phyloP scores from a whole-genome alignment of 192 early-diverging fungal genomes.

The Spizellomyces punctatus region DNA sequence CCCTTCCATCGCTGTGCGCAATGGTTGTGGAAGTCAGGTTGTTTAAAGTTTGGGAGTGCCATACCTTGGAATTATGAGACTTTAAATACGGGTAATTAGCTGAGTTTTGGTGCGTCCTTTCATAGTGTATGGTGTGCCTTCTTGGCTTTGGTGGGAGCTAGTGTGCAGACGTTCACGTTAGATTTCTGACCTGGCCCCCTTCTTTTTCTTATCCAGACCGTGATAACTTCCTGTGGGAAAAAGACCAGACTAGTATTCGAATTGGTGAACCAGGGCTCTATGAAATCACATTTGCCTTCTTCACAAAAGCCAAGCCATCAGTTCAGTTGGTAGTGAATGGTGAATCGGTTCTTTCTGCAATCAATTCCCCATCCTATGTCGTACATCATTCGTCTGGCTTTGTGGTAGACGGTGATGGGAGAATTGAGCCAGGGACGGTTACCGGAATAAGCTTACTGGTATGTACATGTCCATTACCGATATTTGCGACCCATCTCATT shows the following conservation, averaged over 20 bases:
- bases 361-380: slow-evolving; percentile 54
- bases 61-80: slow-evolving; percentile 55
- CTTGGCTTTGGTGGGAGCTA: too few relatives aligned
- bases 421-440: slow-evolving; percentile 37
- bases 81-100: slow-evolving; percentile 40
- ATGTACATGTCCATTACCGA: slow-evolving; percentile 1
- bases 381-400: slow-evolving; percentile 51
- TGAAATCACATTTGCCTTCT: slow-evolving; percentile 53
- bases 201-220: slow-evolving; percentile 41
- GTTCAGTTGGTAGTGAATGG: slow-evolving; percentile 57
- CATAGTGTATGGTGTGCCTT: too few relatives aligned
- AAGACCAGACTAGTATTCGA: slow-evolving; percentile 31
- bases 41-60: slow-evolving; percentile 41
- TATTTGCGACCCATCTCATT: not conserved
- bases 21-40: slow-evolving; percentile 53
- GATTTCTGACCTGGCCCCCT: too few relatives aligned
- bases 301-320: slow-evolving; percentile 46
- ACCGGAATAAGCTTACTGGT: slow-evolving; percentile 52
- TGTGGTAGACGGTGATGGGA: slow-evolving; percentile 42
- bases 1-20: slow-evolving; percentile 48
- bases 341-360: slow-evolving; percentile 55
- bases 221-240: slow-evolving; percentile 51
- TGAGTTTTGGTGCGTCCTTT: too few relatives aligned
- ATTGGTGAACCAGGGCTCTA: slow-evolving; percentile 51
- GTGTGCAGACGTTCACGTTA: too few relatives aligned